phyloP scores from a whole-genome alignment of 768 basidiomycete genomes.

The Lactifluus subvellereus region DNA sequence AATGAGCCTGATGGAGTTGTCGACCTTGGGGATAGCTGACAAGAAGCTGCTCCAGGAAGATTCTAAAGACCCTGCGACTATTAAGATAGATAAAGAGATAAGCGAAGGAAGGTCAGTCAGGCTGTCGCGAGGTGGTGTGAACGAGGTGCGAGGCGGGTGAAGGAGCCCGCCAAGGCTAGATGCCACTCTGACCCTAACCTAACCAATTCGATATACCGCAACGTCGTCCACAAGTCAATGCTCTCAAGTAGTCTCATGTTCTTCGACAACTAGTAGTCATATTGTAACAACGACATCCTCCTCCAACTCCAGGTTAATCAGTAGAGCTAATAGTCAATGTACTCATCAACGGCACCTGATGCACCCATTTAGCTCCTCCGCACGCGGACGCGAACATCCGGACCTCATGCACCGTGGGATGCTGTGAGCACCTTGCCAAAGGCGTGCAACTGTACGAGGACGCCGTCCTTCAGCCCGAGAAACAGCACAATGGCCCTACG shows the following conservation, averaged over 20 bases:
- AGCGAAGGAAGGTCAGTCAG: background rate
- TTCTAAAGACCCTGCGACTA: conserved; percentile 11
- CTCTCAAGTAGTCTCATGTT: no score
- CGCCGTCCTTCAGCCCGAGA: no score
- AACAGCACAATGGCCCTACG: no score
- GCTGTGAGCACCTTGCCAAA: no score
- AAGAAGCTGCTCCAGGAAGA: background rate
- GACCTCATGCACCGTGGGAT: background rate
- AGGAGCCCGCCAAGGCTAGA: background rate
- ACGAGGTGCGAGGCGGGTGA: background rate
- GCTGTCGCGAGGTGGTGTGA: background rate
- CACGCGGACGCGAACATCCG: no score
- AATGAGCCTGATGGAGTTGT: background rate
- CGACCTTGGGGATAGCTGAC: background rate
- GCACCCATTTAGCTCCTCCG: no score
- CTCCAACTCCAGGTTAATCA: background rate
- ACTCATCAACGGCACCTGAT: background rate
- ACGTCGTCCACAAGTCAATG: no score
- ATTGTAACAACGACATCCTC: background rate
- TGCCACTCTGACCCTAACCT: no score
- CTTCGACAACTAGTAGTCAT: no score
- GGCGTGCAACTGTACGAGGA: background rate
- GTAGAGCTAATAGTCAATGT: background rate
- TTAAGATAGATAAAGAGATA: no score
- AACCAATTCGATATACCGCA: no score